Evolutionary conservation across 2,329 filamentous ascomycete genomes (phyloP).

Genomic region (Fusarium ambrosium): DNA sequence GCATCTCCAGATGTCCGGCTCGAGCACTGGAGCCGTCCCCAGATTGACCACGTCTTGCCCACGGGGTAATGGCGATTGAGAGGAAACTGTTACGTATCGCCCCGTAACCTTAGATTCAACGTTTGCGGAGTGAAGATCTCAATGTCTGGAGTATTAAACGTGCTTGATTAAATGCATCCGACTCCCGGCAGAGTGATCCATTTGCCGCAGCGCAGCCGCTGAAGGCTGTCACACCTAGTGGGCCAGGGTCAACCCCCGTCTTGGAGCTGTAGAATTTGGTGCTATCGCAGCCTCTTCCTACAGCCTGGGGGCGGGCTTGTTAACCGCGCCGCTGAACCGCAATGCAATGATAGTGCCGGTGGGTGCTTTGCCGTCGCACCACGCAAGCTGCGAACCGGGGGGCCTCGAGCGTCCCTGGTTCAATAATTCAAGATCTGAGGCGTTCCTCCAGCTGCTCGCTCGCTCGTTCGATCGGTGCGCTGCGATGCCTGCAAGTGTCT

Average conservation of each 20-base stretch:
- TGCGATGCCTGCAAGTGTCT: slow-evolving; percentile 22
- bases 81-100: slow-evolving; percentile 46
- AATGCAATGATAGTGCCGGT: slow-evolving; percentile 20
- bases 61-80: slow-evolving; percentile 40
- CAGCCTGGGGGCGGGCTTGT: slow-evolving; percentile 9
- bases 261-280: slow-evolving; percentile 5
- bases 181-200: slow-evolving; percentile 24
- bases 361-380: slow-evolving; percentile 35
- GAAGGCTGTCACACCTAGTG: slow-evolving; percentile 31
- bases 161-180: slow-evolving; percentile 15
- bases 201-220: slow-evolving; percentile 33
- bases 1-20: slow-evolving; percentile 16
- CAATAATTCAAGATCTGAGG: slow-evolving; percentile 23
- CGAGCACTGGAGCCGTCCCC: slow-evolving; percentile 44
- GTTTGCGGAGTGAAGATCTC: slow-evolving; percentile 36
- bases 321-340: slow-evolving; percentile 8
- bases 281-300: slow-evolving; percentile 24
- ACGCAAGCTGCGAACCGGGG: slow-evolving; percentile 18
- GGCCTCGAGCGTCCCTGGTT: slow-evolving; percentile 19
- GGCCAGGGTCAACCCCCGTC: slow-evolving; percentile 21
- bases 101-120: slow-evolving; percentile 36
- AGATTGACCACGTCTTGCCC: slow-evolving; percentile 40
- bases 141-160: slow-evolving; percentile 20
- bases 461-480: slow-evolving; percentile 30
- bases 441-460: slow-evolving; percentile 17